Evolutionary conservation across 2,329 filamentous ascomycete species (phyloP), one percentile per base, ranked within the genome.

Genomic region (Diplodia mutila): DNA sequence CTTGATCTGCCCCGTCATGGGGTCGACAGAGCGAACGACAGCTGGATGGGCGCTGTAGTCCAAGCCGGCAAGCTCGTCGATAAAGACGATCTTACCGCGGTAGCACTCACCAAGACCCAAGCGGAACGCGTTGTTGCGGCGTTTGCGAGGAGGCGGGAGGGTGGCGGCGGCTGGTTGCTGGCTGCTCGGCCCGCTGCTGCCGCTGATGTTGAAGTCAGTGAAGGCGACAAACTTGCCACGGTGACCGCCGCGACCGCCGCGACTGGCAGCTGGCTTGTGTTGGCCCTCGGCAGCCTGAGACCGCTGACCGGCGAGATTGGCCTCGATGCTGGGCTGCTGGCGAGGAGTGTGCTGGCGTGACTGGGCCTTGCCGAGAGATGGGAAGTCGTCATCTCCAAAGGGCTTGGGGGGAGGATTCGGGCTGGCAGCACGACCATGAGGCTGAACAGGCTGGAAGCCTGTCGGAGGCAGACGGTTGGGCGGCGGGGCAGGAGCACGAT

Each of bases 1-100:
- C 0, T 12, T n/a, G 16, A 61, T n/a, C 1, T 8, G 0, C 0
- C 16, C 1, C 2, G 39, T 21, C 0, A 14, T 9, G 1, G 2
- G n/a, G 57, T 61, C 4, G 4, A 61, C 18, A 1, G 37, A n/a
- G 57, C 34, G 25, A 12, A 61, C 2, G 1, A 61, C 5, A 1
- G 57, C 57, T 0, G 57, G 57, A 2, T 61, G 57, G 16, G 14
- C 25, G 18, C 8, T 8, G 11, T 48, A 61, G 18, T 48, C 37
- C 4, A 61, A n/a, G 0, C 21, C 12, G 0, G 39, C 9, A 0
- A 21, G 18, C 9, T 21, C 29, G 16, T 61, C 57, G 39, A 61
- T 61, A 18, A 27, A 61, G 37, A 61, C n/a, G 25, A 61, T 27
- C 9, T 61, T 48, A 4, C 57, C 57, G 18, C 39, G 57, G 25